Base-by-base conservation (phyloP, 1,284 basidiomycete species). In the Amylostereum chailletii region DNA sequence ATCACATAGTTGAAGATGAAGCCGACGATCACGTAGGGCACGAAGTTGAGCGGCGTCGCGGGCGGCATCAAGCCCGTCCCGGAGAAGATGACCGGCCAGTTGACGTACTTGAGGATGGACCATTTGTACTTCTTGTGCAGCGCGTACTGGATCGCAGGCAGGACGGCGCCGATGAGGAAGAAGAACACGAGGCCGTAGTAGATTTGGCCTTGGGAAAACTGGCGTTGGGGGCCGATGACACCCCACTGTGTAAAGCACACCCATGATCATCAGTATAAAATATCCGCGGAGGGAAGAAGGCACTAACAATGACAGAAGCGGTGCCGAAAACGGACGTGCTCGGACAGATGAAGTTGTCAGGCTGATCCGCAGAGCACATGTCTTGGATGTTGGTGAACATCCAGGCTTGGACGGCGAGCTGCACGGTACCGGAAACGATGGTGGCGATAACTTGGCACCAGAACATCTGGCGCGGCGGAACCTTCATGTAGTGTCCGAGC, bases 1-100 rank as follows among this genome's bases (percentile, higher is more conserved):
- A 77, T 71, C 57, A 74, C 55, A 52, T 73, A 81, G 63, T 81
- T 75, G 69, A 80, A 79, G 48, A 73, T 63, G 58, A 74, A 75
- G 5, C 74, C 73, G 39, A 74, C 69, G 49, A 75, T 68, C n/a
- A 65, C 66, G 74, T 74, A 75, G 1, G 73, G 66, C 3, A 75
- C 71, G 53, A 71, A 75, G 61, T 74, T 74, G 52, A 66, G 55
- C 8, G 71, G 71, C 7, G 64, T 65, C 8, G 72, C 72, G 26
- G 72, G 72, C 10, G 83, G 81, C 45, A 83, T 76, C 46, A 62
- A 60, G 2, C 67, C 68, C 0, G 74, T 74, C 3, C 79, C 79
- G 38, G 66, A 71, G 58, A 83, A 72, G 46, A 79, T 70, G 49
- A 83, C 72, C 2, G 74, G 75, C 60, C 71, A 69, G 60, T 63